Evolutionary conservation across 441 rosid genomes (phyloP), one percentile per base, ranked within the genome.

Genomic region (Cnidoscolus chayamansa): DNA sequence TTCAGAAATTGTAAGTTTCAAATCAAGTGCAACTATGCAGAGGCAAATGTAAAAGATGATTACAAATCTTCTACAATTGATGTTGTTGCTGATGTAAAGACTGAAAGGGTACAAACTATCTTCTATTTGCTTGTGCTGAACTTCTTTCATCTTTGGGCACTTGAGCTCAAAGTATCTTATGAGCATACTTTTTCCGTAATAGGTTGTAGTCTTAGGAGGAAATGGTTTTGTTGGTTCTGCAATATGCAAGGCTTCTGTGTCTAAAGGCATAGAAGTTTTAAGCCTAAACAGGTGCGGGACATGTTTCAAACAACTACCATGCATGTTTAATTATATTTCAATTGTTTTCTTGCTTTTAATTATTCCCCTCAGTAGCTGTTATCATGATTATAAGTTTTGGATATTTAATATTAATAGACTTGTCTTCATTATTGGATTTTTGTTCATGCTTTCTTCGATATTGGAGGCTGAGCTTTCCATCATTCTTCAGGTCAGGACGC

Each of bases 121-220:
- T 45, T 54, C 17, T 10, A 7, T 54, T 60, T 31, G 11, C 8
- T 54, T 68, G 51, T 59, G 1, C 15, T 17, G 5, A n/a, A 16
- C 63, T 40, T 15, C 10, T 73, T 25, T 51, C 10, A 2, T 32
- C 30, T 25, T 25, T 56, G 1, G 30, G 64, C 15, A 19, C 53
- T 37, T 59, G 20, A 45, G 31, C 53, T 19, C 45, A 77, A 43
- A 60, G 72, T 60, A 66, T 57, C 61, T 73, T 49, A 64, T 48
- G 68, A 50, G n/a, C 54, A 67, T 80, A 65, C 50, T 70, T 62
- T 77, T 25, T 25, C 25, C 25, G 25, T 25, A 25, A 74, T 89
- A 90, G 98, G 84, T 94, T 83, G 95, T 94, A 19, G 98, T 94
- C 72, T 69, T 94, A 35, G 98, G 98, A 76, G 97, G 97, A 78